Evolutionary conservation across 306 rosid species (phyloP).

Genomic region (Trifolium pratense): DNA sequence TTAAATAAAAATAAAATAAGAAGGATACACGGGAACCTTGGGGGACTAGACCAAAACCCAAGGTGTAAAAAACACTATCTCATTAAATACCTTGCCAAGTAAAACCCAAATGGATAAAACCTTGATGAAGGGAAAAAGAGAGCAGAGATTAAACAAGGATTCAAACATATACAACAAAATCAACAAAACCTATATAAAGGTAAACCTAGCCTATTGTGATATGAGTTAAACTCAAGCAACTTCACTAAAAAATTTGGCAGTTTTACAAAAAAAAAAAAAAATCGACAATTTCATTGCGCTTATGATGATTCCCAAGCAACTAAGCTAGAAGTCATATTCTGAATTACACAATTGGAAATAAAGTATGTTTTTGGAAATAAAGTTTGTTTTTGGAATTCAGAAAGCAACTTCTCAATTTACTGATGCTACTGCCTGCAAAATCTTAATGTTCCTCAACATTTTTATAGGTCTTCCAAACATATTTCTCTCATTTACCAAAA

Average conservation of each 20-base stretch:
- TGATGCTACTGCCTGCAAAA: conserved; percentile 1
- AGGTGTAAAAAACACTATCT: no score
- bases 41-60: no score
- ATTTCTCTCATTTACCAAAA: conserved; percentile 25
- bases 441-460: background rate
- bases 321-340: conserved; percentile 6
- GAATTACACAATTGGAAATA: background rate
- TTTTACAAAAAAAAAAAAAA: conserved; percentile 5
- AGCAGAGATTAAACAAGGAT: no score
- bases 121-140: no score
- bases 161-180: no score
- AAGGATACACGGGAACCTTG: no score
- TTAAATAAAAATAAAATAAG: no score
- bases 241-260: conserved; percentile 3
- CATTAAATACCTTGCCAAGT: no score
- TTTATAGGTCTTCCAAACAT: background rate
- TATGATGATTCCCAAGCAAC: conserved; percentile 18
- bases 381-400: background rate
- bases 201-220: no score
- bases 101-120: no score
- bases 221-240: conserved; percentile 15
- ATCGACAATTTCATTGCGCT: background rate
- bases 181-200: no score
- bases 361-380: background rate
- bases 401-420: conserved; percentile 8